phyloP scores from a whole-genome alignment of 2,329 filamentous ascomycete genomes.

The Hymenoscyphus fructigenus region DNA sequence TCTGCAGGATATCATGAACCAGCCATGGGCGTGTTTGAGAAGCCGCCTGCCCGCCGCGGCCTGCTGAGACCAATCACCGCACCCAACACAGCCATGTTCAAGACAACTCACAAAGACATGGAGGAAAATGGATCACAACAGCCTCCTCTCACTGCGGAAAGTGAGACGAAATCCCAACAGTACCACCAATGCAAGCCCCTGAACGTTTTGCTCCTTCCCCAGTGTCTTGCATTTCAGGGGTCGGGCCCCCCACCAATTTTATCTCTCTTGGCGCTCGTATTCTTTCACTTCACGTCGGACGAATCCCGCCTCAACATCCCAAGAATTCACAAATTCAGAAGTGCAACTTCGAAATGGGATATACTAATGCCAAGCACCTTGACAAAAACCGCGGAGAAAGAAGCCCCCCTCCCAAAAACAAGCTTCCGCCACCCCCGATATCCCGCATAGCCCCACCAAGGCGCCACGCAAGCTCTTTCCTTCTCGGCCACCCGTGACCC shows the following conservation, averaged over 20 bases:
- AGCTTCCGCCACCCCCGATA: background rate
- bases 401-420: background rate
- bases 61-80: background rate
- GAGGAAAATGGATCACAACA: background rate
- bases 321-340: background rate
- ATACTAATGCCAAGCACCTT: too few relatives aligned
- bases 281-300: background rate
- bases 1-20: background rate
- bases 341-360: too few relatives aligned
- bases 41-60: background rate
- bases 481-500: too few relatives aligned
- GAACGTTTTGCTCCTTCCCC: background rate
- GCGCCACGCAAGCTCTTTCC: background rate
- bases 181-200: background rate
- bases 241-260: too few relatives aligned
- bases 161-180: background rate
- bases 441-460: background rate
- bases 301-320: background rate
- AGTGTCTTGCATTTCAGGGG: background rate
- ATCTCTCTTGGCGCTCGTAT: background rate
- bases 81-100: background rate
- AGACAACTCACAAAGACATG: background rate
- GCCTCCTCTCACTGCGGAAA: background rate
- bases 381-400: too few relatives aligned
- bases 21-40: background rate